Evolutionary conservation across 2,329 filamentous ascomycete genomes (phyloP), one percentile per base, ranked within the genome.

Genomic region (Nemania abortiva): DNA sequence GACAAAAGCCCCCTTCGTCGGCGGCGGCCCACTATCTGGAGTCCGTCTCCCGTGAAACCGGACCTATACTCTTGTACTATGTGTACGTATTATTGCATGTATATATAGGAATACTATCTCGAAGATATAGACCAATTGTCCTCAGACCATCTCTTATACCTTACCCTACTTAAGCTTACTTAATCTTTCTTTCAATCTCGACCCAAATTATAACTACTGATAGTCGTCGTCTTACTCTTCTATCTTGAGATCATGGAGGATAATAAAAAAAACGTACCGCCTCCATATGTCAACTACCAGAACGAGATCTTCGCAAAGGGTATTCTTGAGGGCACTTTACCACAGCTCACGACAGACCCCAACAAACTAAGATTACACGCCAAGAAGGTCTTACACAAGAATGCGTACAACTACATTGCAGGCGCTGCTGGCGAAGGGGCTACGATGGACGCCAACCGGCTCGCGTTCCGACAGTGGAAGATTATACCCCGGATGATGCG

Each of bases 371-470:
- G 90, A 73, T 81, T 83, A 31, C 84, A 89, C 72, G 89, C 89
- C 1, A 81, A 81, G 60, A 79, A 83, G 63, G 78, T 77, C 15
- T 82, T 90, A 78, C 77, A 79, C 22, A 77, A 79, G 1, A 81
- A 83, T 11, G 81, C 84, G 7, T 91, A 86, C 75, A 87, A 87
- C 70, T 91, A 91, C 79, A 85, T 90, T 27, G 81, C 84, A 18
- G 88, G 89, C n/a, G 88, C 87, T 6, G 89, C 89, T 0, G 88
- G 89, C 1, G 88, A 90, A 73, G 82, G 85, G 45, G 83, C 87
- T 2, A 91, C 89, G 0, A 86, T 89, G 82, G 85, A 87, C 59
- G 86, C 87, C 52, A 90, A 90, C 73, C 82, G 84, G 7, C 79
- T 86, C 22, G 87, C 88, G 0, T 90, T 91, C 52, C 65, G 71